Base-by-base conservation (phyloP, 768 basidiomycete species). In the Mycena floridula region DNA sequence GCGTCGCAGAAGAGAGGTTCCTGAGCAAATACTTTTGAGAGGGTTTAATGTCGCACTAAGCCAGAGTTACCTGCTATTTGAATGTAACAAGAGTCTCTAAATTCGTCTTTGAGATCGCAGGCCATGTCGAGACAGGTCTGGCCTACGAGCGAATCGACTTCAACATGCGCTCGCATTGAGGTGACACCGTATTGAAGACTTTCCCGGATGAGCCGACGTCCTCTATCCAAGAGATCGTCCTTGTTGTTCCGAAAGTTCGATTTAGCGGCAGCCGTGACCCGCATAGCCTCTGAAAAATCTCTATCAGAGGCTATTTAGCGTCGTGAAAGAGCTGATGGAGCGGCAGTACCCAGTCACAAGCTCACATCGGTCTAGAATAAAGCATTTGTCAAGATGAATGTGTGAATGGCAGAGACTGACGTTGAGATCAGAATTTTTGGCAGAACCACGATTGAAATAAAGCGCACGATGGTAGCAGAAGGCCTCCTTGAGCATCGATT, bases 381-480 rank as follows among this genome's bases (percentile, higher is more conserved):
- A 81, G 60, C 78, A 82, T 60, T 84, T 81, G 65, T 83, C 81
- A 25, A 83, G 68, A 59, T 81, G 81, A 51, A 84, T 74, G 53
- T 82, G 79, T 16, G 77, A 70, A 59, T 81, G 80, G 56, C 79
- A 81, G 41, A 82, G 45, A 6, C 71, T 69, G 13, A 32, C 9
- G 41, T n/a, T 13, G 25, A 27, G 22, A 32, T 27, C 9, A 22
- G 35, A 39, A 51, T 50, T 62, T 65, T 46, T 27, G 37, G 23
- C n/a, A 26, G 25, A 35, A 26, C 7, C 26, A 6, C 39, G 1
- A 25, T 28, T 48, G 15, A 13, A 25, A 18, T 35, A 24, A 23
- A 16, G 26, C 59, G 42, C 47, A 62, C 62, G 63, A 65, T 18
- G 63, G 64, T 44, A 67, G 49, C 39, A 67, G 38, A 11, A 63